phyloP scores from a whole-genome alignment of 2,329 filamentous ascomycete genomes.

The Fusarium abutilonis region DNA sequence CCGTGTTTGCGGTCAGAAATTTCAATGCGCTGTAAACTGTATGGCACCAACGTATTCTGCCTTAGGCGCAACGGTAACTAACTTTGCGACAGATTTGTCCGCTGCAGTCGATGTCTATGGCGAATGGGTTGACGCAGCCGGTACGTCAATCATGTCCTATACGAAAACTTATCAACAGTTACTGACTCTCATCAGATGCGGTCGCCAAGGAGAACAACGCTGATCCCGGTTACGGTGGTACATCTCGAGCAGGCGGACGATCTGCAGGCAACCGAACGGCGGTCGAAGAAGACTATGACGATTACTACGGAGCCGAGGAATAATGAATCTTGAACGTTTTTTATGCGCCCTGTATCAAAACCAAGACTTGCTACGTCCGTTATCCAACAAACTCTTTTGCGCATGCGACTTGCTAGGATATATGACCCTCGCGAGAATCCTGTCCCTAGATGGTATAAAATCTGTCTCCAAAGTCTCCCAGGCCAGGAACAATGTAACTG shows the following conservation, averaged over 20 bases:
- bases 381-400: slow-evolving; percentile 25
- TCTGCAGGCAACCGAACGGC: slow-evolving; percentile 41
- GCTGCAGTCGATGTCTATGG: slow-evolving; percentile 95
- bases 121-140: slow-evolving; percentile 93
- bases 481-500: slow-evolving; percentile 93
- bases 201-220: slow-evolving; percentile 60
- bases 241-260: slow-evolving; percentile 41
- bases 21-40: slow-evolving; percentile 95
- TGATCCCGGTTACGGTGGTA: slow-evolving; percentile 45
- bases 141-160: slow-evolving; percentile 50
- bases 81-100: slow-evolving; percentile 73
- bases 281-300: slow-evolving; percentile 61
- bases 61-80: slow-evolving; percentile 26
- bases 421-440: slow-evolving; percentile 22
- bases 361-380: slow-evolving; percentile 32
- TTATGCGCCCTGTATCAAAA: slow-evolving; percentile 35
- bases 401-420: slow-evolving; percentile 22
- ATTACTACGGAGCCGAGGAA: slow-evolving; percentile 63
- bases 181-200: slow-evolving; percentile 53
- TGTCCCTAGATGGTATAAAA: slow-evolving; percentile 84
- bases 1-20: slow-evolving; percentile 92
- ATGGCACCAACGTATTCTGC: slow-evolving; percentile 45
- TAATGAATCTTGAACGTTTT: slow-evolving; percentile 62
- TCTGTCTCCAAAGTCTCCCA: slow-evolving; percentile 94
- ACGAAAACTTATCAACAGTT: not conserved